phyloP scores from a whole-genome alignment of 352 stramenopile species.

The Pythium phragmiticola region DNA sequence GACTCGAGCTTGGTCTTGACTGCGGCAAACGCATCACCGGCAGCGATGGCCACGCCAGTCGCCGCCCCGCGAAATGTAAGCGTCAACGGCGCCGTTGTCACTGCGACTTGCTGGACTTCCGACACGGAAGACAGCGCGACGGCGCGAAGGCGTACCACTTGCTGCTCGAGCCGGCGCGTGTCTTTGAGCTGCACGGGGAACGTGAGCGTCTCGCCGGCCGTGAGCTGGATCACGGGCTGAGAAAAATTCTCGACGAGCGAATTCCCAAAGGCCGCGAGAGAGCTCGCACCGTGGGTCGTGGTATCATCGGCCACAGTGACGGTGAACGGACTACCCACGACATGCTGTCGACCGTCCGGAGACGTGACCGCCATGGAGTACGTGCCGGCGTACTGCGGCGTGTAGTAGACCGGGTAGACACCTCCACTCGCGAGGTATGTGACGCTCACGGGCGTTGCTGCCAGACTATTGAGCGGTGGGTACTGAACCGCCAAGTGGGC shows the following conservation, averaged over 20 bases:
- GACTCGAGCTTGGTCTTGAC: constrained; percentile 67
- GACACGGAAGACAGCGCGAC: constrained; percentile 43
- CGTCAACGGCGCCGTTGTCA: constrained; percentile 37
- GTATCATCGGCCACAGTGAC: constrained; percentile 72
- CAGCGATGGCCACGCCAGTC: constrained; percentile 31
- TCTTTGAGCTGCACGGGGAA: constrained; percentile 94
- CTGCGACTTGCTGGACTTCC: constrained; percentile 62
- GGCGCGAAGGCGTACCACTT: constrained; percentile 58
- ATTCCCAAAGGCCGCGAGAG: constrained; percentile 61
- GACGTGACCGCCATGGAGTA: constrained; percentile 90
- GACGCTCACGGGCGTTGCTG: constrained; percentile 44
- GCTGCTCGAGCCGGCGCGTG: constrained; percentile 59
- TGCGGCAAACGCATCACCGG: constrained; percentile 35
- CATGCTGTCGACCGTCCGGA: constrained; percentile 58
- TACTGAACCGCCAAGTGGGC: constrained; percentile 78
- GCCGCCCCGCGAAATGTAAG: constrained; percentile 66
- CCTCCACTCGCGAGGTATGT: constrained; percentile 54
- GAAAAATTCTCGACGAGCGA: constrained; percentile 70
- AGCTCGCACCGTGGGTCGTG: constrained; percentile 70
- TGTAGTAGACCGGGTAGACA: constrained; percentile 92
- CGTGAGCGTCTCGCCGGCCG: constrained; percentile 43
- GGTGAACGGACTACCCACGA: constrained; percentile 89
- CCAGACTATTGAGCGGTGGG: constrained; percentile 43
- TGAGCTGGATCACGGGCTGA: constrained; percentile 51
- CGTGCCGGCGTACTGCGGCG: constrained; percentile 81